Base-by-base conservation (phyloP, 495 filamentous ascomycete genomes). In the Glutinoglossum americanum region DNA sequence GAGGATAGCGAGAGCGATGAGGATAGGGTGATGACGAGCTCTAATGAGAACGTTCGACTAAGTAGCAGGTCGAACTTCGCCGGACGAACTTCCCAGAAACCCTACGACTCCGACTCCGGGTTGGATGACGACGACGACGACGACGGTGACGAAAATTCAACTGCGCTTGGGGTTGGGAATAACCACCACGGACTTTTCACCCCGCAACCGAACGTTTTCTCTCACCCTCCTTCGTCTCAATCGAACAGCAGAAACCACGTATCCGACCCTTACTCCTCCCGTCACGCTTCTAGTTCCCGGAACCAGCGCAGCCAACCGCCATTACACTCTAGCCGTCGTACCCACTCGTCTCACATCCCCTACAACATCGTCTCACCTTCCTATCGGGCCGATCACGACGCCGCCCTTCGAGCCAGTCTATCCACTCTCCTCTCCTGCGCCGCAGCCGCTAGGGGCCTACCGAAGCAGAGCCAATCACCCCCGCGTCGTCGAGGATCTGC, bases 371-470 rank as follows among this genome's bases (percentile, higher is more conserved):
- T 88, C 60, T 83, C 85, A 0, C 84, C 89, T 1, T 80, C 82
- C 3, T 79, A 87, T 64, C 82, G 84, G 60, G 80, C 85, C 26
- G 89, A 95, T 57, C 88, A 96, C 62, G 92, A 98, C 66, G 90
- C 87, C 26, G 92, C 89, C 0, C 78, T 98, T 0, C 81, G 92
- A 39, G 88, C 92, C 7, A 93, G 86, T 57, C 74, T 98, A 3
- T 94, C 89, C 7, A 98, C 92, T 2, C 78, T 98, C n/a, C 78
- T 98, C 4, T 94, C 88, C 45, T 89, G 85, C 65, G 92, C 87
- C 0, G 89, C 90, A 1, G 89, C 88, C 3, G 90, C 87, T 1
- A 78, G 92, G 25, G 82, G 85, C 25, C 72, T 92, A 3, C 79
- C 85, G 1, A 95, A 93, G 64, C 62, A 70, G 27, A 69, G 68